phyloP scores from a whole-genome alignment of 164 flowering plant species.

The Aristolochia contorta region DNA sequence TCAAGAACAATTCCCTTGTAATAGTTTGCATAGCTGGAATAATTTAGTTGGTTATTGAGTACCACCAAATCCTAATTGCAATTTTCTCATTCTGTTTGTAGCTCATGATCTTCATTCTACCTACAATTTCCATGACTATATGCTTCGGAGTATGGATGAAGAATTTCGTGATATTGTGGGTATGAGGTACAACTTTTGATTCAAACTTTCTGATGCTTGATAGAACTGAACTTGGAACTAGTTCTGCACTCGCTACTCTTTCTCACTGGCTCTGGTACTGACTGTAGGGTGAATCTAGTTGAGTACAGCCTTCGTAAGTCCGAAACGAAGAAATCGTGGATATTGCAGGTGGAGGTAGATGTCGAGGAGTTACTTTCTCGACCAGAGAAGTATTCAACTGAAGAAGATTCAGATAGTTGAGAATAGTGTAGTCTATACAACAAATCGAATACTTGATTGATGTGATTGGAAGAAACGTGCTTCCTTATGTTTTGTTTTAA shows the following conservation, averaged over 20 bases:
- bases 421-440: too few relatives aligned
- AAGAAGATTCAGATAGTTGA: too few relatives aligned
- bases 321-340: too few relatives aligned
- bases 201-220: not conserved
- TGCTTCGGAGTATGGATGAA: constrained; percentile 94
- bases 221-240: not conserved
- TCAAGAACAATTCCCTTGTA: too few relatives aligned
- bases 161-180: constrained; percentile 89
- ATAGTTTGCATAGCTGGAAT: too few relatives aligned
- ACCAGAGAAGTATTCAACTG: not conserved
- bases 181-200: constrained; percentile 43
- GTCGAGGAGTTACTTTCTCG: not conserved
- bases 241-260: not conserved
- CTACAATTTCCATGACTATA: constrained; percentile 79
- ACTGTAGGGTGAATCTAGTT: not conserved
- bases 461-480: too few relatives aligned
- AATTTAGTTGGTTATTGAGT: too few relatives aligned
- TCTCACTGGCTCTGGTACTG: not conserved
- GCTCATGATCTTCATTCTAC: constrained; percentile 74
- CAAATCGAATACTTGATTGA: too few relatives aligned
- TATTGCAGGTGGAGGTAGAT: constrained; percentile 1
- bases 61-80: not conserved
- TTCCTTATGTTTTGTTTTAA: too few relatives aligned
- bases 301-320: too few relatives aligned
- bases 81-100: constrained; percentile 19